These are phyloP conservation scores for Rachicladosporium sp. DNA, from an alignment of 2,329 filamentous ascomycete genomes.

Conservation along the genomic window DNA sequence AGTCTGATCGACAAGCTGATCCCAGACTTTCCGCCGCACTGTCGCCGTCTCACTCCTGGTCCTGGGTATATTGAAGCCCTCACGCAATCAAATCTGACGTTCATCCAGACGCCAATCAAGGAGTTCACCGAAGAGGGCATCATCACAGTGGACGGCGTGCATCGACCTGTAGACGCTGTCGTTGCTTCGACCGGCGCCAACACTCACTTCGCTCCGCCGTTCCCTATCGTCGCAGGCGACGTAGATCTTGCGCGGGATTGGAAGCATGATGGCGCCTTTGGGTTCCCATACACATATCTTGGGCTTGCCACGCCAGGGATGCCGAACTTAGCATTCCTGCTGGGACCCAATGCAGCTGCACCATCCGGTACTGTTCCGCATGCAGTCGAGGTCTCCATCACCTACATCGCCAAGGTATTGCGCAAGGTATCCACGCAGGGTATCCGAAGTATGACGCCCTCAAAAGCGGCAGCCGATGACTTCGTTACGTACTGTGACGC, in stretches of 20 bases:
- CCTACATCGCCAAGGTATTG: constrained; percentile 53
- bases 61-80: constrained; percentile 29
- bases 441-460: constrained; percentile 49
- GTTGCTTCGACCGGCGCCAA: constrained; percentile 34
- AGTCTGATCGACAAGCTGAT: constrained; percentile 30
- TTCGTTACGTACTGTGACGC: constrained; percentile 24
- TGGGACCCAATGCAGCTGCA: constrained; percentile 42
- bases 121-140: constrained; percentile 28
- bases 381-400: constrained; percentile 50
- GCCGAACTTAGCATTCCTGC: constrained; percentile 15
- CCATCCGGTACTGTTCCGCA: constrained; percentile 52
- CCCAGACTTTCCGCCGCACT: constrained; percentile 32
- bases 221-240: constrained; percentile 17
- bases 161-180: constrained; percentile 29
- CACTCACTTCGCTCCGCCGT: constrained; percentile 22
- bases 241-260: constrained; percentile 18
- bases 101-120: constrained; percentile 29
- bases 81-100: constrained; percentile 32
- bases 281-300: constrained; percentile 18
- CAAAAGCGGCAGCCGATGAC: constrained; percentile 41
- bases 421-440: constrained; percentile 55
- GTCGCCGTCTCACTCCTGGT: constrained; percentile 34
- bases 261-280: constrained; percentile 24
- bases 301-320: constrained; percentile 14
- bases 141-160: constrained; percentile 27